These are phyloP conservation scores for Penicillium sp. DNA, from an alignment of 2,329 filamentous ascomycete genomes.

Conservation along the genomic window DNA sequence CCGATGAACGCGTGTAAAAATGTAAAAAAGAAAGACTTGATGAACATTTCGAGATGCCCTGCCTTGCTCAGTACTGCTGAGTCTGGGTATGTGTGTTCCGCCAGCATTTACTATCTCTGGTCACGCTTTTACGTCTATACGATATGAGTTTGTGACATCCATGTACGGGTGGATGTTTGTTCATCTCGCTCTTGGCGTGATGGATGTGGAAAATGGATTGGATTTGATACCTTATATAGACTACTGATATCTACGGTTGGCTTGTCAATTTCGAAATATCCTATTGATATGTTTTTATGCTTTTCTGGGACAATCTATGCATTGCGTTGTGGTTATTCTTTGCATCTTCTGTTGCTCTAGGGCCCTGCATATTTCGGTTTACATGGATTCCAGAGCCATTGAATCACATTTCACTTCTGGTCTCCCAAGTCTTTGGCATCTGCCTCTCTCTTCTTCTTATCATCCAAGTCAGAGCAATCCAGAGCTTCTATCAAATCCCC, in stretches of 20 bases:
- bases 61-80: not conserved
- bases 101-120: not conserved
- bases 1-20: constrained; percentile 19
- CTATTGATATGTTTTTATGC: not conserved
- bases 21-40: not conserved
- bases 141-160: not conserved
- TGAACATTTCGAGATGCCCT: not conserved
- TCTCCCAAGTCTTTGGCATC: no score
- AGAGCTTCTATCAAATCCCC: no score
- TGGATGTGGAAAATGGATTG: constrained; percentile 4
- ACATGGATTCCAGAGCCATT: not conserved
- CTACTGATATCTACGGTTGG: constrained; percentile 9
- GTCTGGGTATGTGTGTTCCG: not conserved
- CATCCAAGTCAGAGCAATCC: no score
- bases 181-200: not conserved
- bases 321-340: not conserved
- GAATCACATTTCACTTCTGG: not conserved
- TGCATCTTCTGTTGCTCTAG: not conserved
- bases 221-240: constrained; percentile 9
- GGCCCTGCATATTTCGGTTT: not conserved
- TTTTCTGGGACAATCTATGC: not conserved
- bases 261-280: constrained; percentile 1
- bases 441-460: no score
- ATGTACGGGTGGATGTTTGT: not conserved
- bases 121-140: not conserved